Evolutionary conservation across 2,329 filamentous ascomycete species (phyloP).

Genomic region (Microcyclosporella mali): DNA sequence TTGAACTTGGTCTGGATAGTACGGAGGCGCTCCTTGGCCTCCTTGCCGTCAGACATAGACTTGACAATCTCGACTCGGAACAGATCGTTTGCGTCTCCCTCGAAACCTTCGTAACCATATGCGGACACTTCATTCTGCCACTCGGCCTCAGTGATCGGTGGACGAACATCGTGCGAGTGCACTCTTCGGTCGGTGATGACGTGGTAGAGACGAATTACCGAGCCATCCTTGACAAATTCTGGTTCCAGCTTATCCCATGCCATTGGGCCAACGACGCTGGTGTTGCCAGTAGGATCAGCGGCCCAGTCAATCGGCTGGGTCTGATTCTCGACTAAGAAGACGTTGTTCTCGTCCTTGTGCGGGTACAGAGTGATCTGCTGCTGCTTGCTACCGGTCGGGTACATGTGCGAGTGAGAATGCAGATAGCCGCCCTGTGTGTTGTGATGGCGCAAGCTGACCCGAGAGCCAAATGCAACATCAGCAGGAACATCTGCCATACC

Average conservation of each 20-base stretch:
- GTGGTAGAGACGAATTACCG: conserved; percentile 78
- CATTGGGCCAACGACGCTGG: conserved; percentile 69
- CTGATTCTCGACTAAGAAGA: conserved; percentile 91
- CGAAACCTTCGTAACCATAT: conserved; percentile 94
- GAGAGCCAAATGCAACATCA: conserved; percentile 83
- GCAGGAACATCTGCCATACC: conserved; percentile 91
- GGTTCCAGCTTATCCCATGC: conserved; percentile 76
- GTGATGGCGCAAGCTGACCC: conserved; percentile 79
- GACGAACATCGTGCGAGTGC: conserved; percentile 90
- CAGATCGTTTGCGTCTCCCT: conserved; percentile 91
- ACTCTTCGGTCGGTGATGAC: conserved; percentile 75
- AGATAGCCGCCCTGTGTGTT: conserved; percentile 98
- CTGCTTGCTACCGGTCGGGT: conserved; percentile 93
- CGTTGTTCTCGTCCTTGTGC: conserved; percentile 97
- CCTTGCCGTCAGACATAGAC: conserved; percentile 69
- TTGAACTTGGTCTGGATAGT: conserved; percentile 97
- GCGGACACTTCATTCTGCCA: conserved; percentile 57
- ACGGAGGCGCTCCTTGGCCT: conserved; percentile 76
- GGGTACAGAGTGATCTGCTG: conserved; percentile 98
- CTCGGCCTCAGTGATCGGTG: conserved; percentile 77
- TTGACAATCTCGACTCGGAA: conserved; percentile 95
- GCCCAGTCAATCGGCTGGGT: conserved; percentile 69
- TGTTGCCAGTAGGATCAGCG: conserved; percentile 45
- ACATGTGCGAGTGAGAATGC: conserved; percentile 96
- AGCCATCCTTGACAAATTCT: conserved; percentile 69